These are phyloP conservation scores for Pythium dissotocum DNA, from an alignment of 352 stramenopile genomes.

Conservation along the genomic window DNA sequence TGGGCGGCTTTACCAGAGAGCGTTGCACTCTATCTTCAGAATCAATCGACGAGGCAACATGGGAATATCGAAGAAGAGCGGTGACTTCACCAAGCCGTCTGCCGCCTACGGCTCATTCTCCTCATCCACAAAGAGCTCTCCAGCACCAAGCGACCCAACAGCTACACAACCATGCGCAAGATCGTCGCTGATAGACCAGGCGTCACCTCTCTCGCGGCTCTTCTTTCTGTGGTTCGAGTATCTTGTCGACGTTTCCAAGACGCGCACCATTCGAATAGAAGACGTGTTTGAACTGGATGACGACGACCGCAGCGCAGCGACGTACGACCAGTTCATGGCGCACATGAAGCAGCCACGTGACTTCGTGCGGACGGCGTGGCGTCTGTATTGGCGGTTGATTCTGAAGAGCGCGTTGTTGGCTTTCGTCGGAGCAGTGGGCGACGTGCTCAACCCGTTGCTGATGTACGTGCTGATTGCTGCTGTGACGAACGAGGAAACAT, in stretches of 20 bases:
- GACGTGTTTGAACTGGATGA: slow-evolving; percentile 15
- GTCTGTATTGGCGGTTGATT: slow-evolving; percentile 15
- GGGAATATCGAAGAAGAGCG: not conserved
- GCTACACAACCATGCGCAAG: not conserved
- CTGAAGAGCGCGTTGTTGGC: slow-evolving; percentile 12
- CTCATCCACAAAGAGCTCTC: not conserved
- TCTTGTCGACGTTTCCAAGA: slow-evolving; percentile 12
- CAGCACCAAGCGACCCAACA: not conserved
- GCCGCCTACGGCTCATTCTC: slow-evolving; percentile 15
- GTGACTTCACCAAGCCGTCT: not conserved
- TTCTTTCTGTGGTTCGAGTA: slow-evolving; percentile 24
- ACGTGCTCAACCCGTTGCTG: slow-evolving; percentile 11
- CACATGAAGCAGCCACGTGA: slow-evolving; percentile 2
- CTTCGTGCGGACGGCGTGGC: not conserved
- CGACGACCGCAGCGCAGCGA: slow-evolving; percentile 18
- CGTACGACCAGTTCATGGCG: slow-evolving; percentile 10
- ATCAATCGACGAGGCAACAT: not conserved
- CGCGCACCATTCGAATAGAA: not conserved
- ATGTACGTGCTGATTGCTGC: slow-evolving; percentile 10
- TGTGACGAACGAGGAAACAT: slow-evolving; percentile 4
- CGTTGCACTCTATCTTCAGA: not conserved
- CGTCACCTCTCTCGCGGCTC: slow-evolving; percentile 6
- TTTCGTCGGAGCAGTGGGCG: slow-evolving; percentile 3
- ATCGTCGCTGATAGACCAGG: not conserved
- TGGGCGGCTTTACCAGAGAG: not conserved